Evolutionary conservation across 2,329 filamentous ascomycete genomes (phyloP), one percentile per base, ranked within the genome.

Genomic region (Claviceps humidiphila): DNA sequence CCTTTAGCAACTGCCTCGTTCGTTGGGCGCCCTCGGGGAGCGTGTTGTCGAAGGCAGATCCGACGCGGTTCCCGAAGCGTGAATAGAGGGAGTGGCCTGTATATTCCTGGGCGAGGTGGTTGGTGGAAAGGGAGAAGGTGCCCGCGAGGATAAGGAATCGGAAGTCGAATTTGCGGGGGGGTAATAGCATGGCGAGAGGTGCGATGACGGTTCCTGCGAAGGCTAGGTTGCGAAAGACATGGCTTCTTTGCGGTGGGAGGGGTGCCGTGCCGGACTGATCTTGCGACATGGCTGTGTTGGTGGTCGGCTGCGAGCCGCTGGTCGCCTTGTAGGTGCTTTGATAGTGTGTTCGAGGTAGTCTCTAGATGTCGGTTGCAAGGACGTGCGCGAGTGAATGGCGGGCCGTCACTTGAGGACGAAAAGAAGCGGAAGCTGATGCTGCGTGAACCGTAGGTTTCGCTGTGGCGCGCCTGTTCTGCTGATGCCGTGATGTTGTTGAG

Each of bases 41-140:
- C 51, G 75, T 71, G 47, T 70, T 73, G 55, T 72, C 71, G 43
- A 79, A 64, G 44, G 81, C 66, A 16, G 68, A 69, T 26, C 60
- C 60, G 57, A 72, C 59, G 51, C 75, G 73, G 55, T 59, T 65
- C 53, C 63, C 64, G 55, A 77, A 70, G 8, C 77, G 76, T 56
- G 66, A 59, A 59, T 71, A 67, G 54, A 80, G 71, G 30, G 76
- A 78, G 49, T 69, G 68, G 49, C 78, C 78, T 14, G 72, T 80
- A 66, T 75, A 80, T 64, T 79, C 76, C 64, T 74, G 71, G 48
- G 70, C 70, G 42, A 82, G 74, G 64, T 77, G 75, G 63, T 77
- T 77, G 53, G 75, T 74, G 52, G 74, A 73, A 57, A 76, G 71
- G 34, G 77, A 73, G 58, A 76, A 72, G 53, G 71, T 71, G 53